A percentile compares a stretch with the other conserved stretches of the same genome.
Conservation (phyloP, 495 filamentous ascomycete genomes). For the Podospora tetraspora region DNA sequence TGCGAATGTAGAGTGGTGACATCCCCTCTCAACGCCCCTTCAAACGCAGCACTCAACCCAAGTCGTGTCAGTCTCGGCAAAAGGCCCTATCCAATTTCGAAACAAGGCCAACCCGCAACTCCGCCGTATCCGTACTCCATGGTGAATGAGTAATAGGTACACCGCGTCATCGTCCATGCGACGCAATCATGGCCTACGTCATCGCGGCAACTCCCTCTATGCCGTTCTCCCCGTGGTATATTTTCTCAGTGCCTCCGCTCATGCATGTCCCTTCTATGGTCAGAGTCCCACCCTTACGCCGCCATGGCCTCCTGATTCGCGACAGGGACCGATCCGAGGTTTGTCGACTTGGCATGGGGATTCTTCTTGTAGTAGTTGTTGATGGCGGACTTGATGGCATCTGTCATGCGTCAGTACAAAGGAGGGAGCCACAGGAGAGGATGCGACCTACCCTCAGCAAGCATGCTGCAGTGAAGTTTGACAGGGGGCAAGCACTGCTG, state of each 20-base stretch:
- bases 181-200: not conserved
- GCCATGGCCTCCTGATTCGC: conserved; percentile 26
- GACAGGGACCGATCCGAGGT: conserved; percentile 61
- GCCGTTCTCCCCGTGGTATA: not conserved
- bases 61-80: not conserved
- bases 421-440: not conserved
- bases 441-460: conserved; percentile 63
- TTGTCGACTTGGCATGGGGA: conserved; percentile 64
- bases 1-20: not conserved
- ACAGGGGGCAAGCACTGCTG: conserved; percentile 76
- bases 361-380: conserved; percentile 97
- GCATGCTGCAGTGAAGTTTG: conserved; percentile 98
- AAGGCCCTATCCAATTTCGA: conserved; percentile 2
- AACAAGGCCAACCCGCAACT: conserved; percentile 12
- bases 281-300: conserved; percentile 5
- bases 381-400: conserved; percentile 99
- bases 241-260: not conserved
- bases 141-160: conserved; percentile 3
- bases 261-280: not conserved
- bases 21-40: not conserved
- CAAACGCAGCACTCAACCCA: not conserved
- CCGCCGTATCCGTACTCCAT: conserved; percentile 16
- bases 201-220: not conserved
- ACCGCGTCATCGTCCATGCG: not conserved
- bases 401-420: conserved; percentile 5